These are phyloP conservation scores for Xylariaceae sp. DNA, from an alignment of 2,329 filamentous ascomycete genomes.

Conservation along the genomic window DNA sequence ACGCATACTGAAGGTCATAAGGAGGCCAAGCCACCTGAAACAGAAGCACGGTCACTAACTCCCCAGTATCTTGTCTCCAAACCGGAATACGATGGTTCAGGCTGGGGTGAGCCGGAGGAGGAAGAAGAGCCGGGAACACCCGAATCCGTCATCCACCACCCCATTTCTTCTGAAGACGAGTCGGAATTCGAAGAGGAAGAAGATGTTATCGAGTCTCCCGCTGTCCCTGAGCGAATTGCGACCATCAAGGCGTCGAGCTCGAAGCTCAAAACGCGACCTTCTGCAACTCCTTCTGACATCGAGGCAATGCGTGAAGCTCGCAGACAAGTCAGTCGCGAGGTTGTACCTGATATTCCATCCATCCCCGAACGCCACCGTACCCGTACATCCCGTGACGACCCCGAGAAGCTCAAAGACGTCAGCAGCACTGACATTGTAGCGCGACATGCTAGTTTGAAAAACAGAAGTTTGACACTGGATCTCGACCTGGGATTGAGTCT, in stretches of 20 bases:
- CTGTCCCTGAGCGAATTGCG: slow-evolving; percentile 74
- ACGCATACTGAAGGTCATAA: slow-evolving; percentile 33
- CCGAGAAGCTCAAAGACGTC: slow-evolving; percentile 35
- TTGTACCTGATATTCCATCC: slow-evolving; percentile 51
- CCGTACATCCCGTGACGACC: no score
- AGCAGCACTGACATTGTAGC: slow-evolving; percentile 46
- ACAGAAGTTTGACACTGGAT: slow-evolving; percentile 76
- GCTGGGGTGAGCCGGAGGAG: slow-evolving; percentile 46
- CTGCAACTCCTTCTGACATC: slow-evolving; percentile 80
- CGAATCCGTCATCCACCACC: slow-evolving; percentile 84
- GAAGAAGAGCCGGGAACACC: slow-evolving; percentile 68
- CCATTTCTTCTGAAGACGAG: slow-evolving; percentile 46
- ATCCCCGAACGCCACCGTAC: slow-evolving; percentile 59
- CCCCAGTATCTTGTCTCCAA: slow-evolving; percentile 51
- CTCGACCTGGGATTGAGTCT: slow-evolving; percentile 82
- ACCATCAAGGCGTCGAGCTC: slow-evolving; percentile 86
- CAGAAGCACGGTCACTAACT: slow-evolving; percentile 42
- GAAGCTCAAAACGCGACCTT: slow-evolving; percentile 82
- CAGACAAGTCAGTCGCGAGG: slow-evolving; percentile 76
- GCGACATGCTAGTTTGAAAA: slow-evolving; percentile 70
- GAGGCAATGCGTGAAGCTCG: slow-evolving; percentile 81
- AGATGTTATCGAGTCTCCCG: slow-evolving; percentile 49
- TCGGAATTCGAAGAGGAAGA: slow-evolving; percentile 40
- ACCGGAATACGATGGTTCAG: slow-evolving; percentile 60
- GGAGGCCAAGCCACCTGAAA: slow-evolving; percentile 31